Evolutionary conservation across 495 filamentous ascomycete genomes (phyloP), one percentile per base, ranked within the genome.

Genomic region (Aspergillus ostianus): DNA sequence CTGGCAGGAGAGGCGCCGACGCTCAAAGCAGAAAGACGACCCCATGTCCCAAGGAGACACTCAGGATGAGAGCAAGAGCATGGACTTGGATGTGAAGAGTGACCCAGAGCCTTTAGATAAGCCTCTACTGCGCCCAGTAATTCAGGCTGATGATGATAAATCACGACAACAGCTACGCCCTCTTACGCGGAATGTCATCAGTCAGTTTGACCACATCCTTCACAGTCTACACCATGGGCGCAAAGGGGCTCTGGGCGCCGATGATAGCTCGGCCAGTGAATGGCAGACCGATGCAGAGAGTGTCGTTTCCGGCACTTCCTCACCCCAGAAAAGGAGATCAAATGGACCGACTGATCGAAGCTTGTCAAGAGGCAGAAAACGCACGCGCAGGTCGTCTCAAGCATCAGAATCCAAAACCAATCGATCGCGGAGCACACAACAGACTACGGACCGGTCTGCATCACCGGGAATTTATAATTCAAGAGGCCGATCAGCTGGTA

Each of bases 181-280:
- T 0, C 77, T 83, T 3, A 73, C 86, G 6, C 80, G 86, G 12
- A 84, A 86, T 62, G 81, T 92, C 9, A 77, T 94, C 20, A 66
- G 79, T 0, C 77, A 85, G 23, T 62, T 96, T 6, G 90, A 94
- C 59, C 73, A 76, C 4, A 76, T 92, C 0, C 80, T 95, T 3
- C 75, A 75, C 18, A 81, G 84, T 3, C 78, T 96, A 0, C 90
- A 91, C 64, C 82, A 85, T 56, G 73, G 84, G 8, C 80, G 85
- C 32, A 73, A 81, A 36, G 73, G 79, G 6, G 78, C 75, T 56
- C 50, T 60, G 51, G 70, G 17, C 50, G 61, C 57, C 55, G 74
- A 64, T 19, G 63, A 72, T 29, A 57, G 56, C 36, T 65, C 58
- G 18, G 61, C 53, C 26, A 70, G 56, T 6, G 66, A 71, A 23